Evolutionary conservation across 2,329 filamentous ascomycete species (phyloP).

Genomic region (Orbilia blumenaviensis): DNA sequence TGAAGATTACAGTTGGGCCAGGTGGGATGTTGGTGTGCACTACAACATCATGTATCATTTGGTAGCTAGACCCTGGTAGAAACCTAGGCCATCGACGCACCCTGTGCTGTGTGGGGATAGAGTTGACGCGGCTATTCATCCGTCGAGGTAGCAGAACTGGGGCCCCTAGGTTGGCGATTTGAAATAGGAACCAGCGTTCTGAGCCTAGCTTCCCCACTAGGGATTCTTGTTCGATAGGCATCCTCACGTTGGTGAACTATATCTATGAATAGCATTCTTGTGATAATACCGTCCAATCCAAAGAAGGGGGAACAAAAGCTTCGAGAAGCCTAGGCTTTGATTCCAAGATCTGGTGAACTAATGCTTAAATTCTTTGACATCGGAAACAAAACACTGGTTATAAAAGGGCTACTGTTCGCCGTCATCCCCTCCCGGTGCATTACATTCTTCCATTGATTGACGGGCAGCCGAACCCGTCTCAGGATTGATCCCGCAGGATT

Average conservation of each 20-base stretch:
- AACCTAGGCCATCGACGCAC: conserved; percentile 20
- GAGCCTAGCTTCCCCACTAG: conserved; percentile 17
- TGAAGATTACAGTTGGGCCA: conserved; percentile 12
- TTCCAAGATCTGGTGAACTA: neutral
- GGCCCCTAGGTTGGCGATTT: conserved; percentile 22
- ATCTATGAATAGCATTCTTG: conserved; percentile 46
- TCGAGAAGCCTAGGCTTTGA: conserved; percentile 14
- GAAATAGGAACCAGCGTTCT: conserved; percentile 31
- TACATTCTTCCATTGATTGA: neutral
- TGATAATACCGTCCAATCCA: too few relatives aligned
- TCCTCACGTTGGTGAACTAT: neutral
- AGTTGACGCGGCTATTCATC: conserved; percentile 35
- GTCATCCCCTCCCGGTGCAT: neutral
- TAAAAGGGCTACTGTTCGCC: neutral
- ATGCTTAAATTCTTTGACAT: neutral
- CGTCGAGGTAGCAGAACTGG: conserved; percentile 8
- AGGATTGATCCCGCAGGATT: conserved; percentile 29
- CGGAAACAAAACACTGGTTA: neutral
- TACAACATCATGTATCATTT: neutral
- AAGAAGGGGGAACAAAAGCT: conserved; percentile 10
- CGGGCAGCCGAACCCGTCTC: conserved; percentile 22
- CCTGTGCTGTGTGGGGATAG: conserved; percentile 20
- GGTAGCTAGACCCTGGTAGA: conserved; percentile 18
- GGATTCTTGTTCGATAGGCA: conserved; percentile 23
- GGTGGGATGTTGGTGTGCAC: conserved; percentile 19